These are phyloP conservation scores for Tulasnella calospora DNA, from an alignment of 768 basidiomycete genomes.

Conservation along the genomic window DNA sequence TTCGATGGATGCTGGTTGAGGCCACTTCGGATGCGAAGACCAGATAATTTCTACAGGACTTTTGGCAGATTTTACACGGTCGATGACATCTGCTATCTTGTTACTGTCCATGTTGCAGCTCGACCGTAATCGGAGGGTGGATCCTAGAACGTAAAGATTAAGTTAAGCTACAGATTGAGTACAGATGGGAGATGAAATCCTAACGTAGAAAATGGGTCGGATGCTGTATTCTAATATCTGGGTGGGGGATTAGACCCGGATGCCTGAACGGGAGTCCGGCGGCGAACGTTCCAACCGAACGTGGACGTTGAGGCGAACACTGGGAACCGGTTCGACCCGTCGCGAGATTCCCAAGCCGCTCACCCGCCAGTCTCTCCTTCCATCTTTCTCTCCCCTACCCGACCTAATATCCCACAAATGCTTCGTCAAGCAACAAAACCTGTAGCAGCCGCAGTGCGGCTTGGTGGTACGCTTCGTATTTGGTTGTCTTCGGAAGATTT, in stretches of 20 bases:
- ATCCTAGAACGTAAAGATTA: background rate
- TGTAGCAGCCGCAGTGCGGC: slow-evolving; percentile 20
- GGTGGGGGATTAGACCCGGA: background rate
- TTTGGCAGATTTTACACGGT: background rate
- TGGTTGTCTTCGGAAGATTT: background rate
- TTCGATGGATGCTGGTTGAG: slow-evolving; percentile 39
- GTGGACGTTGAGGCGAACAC: slow-evolving; percentile 5
- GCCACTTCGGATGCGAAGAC: slow-evolving; percentile 61
- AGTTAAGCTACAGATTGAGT: background rate
- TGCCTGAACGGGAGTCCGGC: slow-evolving; percentile 4
- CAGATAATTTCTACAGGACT: slow-evolving; percentile 55
- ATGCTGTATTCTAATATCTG: background rate
- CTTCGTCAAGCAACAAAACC: slow-evolving; percentile 23
- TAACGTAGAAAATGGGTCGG: background rate
- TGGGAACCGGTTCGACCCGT: slow-evolving; percentile 14
- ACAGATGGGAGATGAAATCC: background rate
- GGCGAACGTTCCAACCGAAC: slow-evolving; percentile 7
- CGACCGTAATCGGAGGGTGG: background rate
- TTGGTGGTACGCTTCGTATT: slow-evolving; percentile 12
- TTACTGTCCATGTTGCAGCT: background rate
- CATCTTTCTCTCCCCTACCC: background rate
- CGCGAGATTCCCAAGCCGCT: slow-evolving; percentile 7
- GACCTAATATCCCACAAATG: slow-evolving; percentile 12
- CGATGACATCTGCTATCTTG: background rate
- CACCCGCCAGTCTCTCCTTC: slow-evolving; percentile 12